Conservation (phyloP, 148 eudicot species). For the Chenopodium suecicum region DNA sequence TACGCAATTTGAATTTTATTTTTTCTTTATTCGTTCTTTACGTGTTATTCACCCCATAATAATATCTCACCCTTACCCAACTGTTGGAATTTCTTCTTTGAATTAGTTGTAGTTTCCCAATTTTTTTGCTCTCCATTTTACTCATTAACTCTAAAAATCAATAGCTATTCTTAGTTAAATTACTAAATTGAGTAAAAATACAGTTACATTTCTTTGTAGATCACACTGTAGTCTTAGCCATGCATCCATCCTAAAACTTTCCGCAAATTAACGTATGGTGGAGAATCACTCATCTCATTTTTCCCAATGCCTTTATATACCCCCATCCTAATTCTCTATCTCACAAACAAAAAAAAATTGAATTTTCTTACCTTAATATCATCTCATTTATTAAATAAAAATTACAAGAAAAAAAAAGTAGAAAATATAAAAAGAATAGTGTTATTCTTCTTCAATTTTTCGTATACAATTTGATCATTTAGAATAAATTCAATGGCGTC, state of each 20-base stretch:
- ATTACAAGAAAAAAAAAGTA: not conserved
- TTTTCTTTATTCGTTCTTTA: too few species aligned
- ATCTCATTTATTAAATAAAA: not conserved
- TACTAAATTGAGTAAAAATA: not conserved
- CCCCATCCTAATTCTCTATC: not conserved
- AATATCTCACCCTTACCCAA: too few species aligned
- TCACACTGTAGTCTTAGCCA: not conserved
- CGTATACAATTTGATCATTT: not conserved
- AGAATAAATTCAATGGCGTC: not conserved
- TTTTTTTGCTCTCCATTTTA: not conserved
- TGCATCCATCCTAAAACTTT: not conserved
- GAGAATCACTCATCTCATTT: not conserved
- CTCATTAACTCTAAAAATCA: not conserved
- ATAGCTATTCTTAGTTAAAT: not conserved
- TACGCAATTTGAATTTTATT: too few species aligned
- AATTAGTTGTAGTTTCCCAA: not conserved
- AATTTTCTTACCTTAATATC: not conserved
- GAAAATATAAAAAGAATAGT: not conserved
- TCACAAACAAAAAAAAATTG: not conserved
- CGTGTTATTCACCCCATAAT: too few species aligned
- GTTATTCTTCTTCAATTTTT: not conserved
- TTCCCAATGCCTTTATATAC: not conserved
- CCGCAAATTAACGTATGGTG: not conserved
- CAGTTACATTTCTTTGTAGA: not conserved
- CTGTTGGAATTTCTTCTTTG: too few species aligned